Base-by-base conservation (phyloP, 1,284 basidiomycete species). In the Naganishia liquefaciens region DNA sequence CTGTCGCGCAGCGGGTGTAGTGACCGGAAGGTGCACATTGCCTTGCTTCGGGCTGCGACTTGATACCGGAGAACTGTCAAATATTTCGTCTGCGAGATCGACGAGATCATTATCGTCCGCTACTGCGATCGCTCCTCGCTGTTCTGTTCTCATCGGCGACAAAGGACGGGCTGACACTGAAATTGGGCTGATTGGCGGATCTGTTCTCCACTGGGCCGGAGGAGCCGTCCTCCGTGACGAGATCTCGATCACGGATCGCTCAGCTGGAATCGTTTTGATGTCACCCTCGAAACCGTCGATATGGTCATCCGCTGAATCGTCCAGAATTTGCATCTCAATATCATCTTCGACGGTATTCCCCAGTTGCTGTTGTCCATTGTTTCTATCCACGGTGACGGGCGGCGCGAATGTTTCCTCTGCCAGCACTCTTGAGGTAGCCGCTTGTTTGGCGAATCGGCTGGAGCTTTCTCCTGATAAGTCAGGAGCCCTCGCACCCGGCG, bases 211-310 rank as follows among this genome's bases (percentile, higher is more conserved):
- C 49, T 33, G 60, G 11, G n/a, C 27, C n/a, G 23, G 1, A 2
- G 60, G 11, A 40, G 60, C 3, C 33, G 30, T 33, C n/a, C 15
- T 23, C 13, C 21, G 50, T 5, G 39, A 27, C 25, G 23, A 23
- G n/a, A 62, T 19, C 15, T 43, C 50, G n/a, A 52, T 37, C 19
- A 62, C 44, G 11, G 50, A 62, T n/a, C 52, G 42, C 13, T 62
- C 60, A 28, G 25, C 50, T 30, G 28, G 27, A 23, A 62, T 3
- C 39, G 49, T n/a, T 17, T 52, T 50, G 37, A n/a, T 39, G 19
- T 62, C 50, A 19, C 21, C 15, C 44, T 67, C 15, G 21, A 39
- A 11, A 39, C 68, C 70, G 1, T 68, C 68, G 30, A 75, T 61
- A 2, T 68, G 72, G 0, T 70, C 71, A 52, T 75, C 46, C 5